phyloP scores from a whole-genome alignment of 1,284 basidiomycete genomes.

The Apiotrichum gamsii region DNA sequence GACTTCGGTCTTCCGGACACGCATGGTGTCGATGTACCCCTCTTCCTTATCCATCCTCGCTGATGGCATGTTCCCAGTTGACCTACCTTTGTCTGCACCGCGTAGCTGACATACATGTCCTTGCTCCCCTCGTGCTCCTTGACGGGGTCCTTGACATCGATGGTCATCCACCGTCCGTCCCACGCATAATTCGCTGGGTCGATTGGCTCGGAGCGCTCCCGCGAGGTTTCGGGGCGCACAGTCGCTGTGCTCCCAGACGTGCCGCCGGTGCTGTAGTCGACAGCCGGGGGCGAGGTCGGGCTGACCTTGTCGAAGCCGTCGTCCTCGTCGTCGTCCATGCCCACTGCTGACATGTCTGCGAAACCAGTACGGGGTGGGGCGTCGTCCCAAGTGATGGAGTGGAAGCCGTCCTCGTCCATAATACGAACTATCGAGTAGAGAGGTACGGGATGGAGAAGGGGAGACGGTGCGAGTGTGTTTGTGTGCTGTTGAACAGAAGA shows the following conservation, averaged over 20 bases:
- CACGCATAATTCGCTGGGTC: slow-evolving; percentile 51
- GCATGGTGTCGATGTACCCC: too few relatives aligned
- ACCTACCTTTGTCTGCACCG: slow-evolving; percentile 78
- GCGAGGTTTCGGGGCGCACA: neutral
- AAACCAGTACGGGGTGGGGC: slow-evolving; percentile 26
- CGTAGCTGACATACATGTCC: slow-evolving; percentile 92
- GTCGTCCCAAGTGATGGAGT: slow-evolving; percentile 45
- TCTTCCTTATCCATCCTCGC: too few relatives aligned
- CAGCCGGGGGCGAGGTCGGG: slow-evolving; percentile 13
- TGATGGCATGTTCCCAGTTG: neutral
- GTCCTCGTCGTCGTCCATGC: slow-evolving; percentile 20
- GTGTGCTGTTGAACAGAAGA: too few relatives aligned
- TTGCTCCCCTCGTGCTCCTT: slow-evolving; percentile 95
- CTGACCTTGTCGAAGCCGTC: slow-evolving; percentile 43
- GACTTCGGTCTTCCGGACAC: too few relatives aligned
- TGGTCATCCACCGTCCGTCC: slow-evolving; percentile 73
- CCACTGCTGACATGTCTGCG: slow-evolving; percentile 21
- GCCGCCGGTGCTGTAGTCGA: slow-evolving; percentile 1
- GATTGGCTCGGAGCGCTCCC: neutral
- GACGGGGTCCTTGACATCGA: slow-evolving; percentile 81
- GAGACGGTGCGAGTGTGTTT: too few relatives aligned
- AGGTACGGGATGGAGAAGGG: neutral
- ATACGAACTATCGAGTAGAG: slow-evolving; percentile 6
- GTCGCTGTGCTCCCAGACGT: slow-evolving; percentile 5
- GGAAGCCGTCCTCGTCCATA: slow-evolving; percentile 43